Evolutionary conservation across 805 yeast species (phyloP).

Genomic region (Suhomyces sp.): DNA sequence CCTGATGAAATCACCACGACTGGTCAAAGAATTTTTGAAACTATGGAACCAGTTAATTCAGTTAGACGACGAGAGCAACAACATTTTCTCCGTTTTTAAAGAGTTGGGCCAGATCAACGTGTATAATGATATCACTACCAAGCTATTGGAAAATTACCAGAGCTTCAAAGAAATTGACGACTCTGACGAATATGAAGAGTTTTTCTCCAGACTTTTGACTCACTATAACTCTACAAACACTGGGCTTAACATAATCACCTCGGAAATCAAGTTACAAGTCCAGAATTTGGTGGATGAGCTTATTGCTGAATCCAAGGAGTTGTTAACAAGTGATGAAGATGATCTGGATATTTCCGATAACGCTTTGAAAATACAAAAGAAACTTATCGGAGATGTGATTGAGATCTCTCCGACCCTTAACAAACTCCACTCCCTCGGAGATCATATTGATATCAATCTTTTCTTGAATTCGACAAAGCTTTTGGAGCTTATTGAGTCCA

Average conservation of each 20-base stretch:
- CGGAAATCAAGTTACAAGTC: conserved; percentile 21
- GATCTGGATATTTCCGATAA: conserved; percentile 12
- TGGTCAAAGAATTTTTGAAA: conserved; percentile 20
- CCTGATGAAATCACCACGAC: conserved; percentile 18
- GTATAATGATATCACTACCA: conserved; percentile 25
- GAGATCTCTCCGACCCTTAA: conserved; percentile 15
- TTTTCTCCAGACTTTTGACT: conserved; percentile 12
- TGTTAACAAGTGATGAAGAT: conserved; percentile 11
- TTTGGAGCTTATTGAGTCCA: conserved; percentile 15
- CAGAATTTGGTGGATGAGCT: conserved; percentile 25
- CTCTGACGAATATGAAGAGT: conserved; percentile 9
- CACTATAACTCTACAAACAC: conserved; percentile 8
- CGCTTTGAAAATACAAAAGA: conserved; percentile 16
- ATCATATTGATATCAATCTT: conserved; percentile 21
- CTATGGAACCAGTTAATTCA: conserved; percentile 25
- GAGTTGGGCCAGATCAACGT: conserved; percentile 22
- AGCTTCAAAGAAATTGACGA: neutral
- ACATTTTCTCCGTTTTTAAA: conserved; percentile 23
- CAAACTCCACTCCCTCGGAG: conserved; percentile 27
- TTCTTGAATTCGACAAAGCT: conserved; percentile 6
- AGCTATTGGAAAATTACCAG: conserved; percentile 23
- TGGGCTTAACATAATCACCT: conserved; percentile 14
- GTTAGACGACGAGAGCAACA: conserved; percentile 10
- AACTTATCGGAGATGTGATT: conserved; percentile 12
- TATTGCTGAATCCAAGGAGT: conserved; percentile 15